Evolutionary conservation across 306 rosid genomes (phyloP).

Genomic region (Lathyrus sativus): DNA sequence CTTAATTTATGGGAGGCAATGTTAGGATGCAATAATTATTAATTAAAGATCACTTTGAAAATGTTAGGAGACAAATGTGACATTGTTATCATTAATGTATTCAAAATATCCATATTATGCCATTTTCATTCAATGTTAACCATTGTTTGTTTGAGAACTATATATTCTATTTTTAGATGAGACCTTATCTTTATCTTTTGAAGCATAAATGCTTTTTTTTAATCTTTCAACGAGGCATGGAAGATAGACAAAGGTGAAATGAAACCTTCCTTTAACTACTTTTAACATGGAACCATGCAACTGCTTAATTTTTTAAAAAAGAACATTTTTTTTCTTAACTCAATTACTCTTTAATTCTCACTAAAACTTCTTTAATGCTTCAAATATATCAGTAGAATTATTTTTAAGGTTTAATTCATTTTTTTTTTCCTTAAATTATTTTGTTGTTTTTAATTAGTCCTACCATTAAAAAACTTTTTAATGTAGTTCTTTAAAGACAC

Average conservation of each 20-base stretch:
- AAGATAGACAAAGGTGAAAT: constrained; percentile 1
- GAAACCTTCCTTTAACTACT: constrained; percentile 32
- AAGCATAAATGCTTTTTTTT: constrained; percentile 33
- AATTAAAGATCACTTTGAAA: constrained; percentile 29
- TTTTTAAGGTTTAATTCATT: too few species aligned
- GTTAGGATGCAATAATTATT: constrained; percentile 32
- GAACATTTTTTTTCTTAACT: too few species aligned
- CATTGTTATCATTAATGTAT: constrained; percentile 14
- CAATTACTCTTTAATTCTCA: background rate
- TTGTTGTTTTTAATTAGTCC: too few species aligned
- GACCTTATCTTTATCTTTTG: constrained; percentile 35
- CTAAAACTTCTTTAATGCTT: background rate
- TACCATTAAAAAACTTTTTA: too few species aligned
- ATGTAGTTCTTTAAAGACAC: too few species aligned
- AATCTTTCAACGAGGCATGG: constrained; percentile 4
- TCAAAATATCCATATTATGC: constrained; percentile 9
- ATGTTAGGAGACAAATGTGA: constrained; percentile 5
- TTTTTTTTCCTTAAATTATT: too few species aligned
- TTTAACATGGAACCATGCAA: background rate
- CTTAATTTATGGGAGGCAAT: constrained; percentile 33
- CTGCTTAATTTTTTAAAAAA: background rate
- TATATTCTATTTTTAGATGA: background rate
- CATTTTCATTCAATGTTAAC: constrained; percentile 34
- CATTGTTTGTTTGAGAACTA: constrained; percentile 32
- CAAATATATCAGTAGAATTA: background rate